Base-by-base conservation (phyloP, 2,329 filamentous ascomycete species). In the Rugonectria rugulosa region DNA sequence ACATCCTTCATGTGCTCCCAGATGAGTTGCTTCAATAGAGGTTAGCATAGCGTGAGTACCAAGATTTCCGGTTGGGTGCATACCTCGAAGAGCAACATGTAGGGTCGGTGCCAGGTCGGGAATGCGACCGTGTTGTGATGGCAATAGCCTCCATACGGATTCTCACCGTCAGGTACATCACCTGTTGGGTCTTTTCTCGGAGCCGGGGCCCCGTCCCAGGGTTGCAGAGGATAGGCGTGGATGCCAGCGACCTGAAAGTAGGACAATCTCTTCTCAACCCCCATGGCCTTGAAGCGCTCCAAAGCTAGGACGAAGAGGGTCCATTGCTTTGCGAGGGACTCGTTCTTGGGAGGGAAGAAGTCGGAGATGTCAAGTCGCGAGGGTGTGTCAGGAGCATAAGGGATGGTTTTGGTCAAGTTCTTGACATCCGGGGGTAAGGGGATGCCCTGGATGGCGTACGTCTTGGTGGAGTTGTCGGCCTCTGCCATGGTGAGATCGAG, bases 1-100 rank as follows among this genome's bases (percentile, higher is more conserved):
- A 49, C 6, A 2, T 57, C 15, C 1, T 44, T 24, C 56, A 61
- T 61, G 43, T 61, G 23, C 1, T 21, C 9, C 56, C 59, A 61
- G 0, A 59, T 19, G 1, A 36, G 44, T 56, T 60, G 57, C 61
- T 63, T 2, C 1, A 32, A 6, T 5, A n/a, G 15, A 32, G 29
- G 15, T 9, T 32, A 32, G 7, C 14, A 6, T 6, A n/a, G 11
- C 7, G 31, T 15, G 5, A 17, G 31, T n/a, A n/a, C n/a, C n/a
- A 14, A 14, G 31, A n/a, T 8, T 34, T 5, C 10, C 6, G 11
- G 29, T 8, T 31, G 4, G 29, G 4, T 31, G 31, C 11, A n/a
- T 4, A 34, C 31, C 31, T n/a, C 31, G 14, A 34, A 34, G 6
- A 34, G 31, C n/a, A n/a, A n/a, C n/a, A n/a, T n/a, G n/a, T n/a